Base-by-base conservation (phyloP, 1,284 basidiomycete species). In the Heliocybe sulcata region DNA sequence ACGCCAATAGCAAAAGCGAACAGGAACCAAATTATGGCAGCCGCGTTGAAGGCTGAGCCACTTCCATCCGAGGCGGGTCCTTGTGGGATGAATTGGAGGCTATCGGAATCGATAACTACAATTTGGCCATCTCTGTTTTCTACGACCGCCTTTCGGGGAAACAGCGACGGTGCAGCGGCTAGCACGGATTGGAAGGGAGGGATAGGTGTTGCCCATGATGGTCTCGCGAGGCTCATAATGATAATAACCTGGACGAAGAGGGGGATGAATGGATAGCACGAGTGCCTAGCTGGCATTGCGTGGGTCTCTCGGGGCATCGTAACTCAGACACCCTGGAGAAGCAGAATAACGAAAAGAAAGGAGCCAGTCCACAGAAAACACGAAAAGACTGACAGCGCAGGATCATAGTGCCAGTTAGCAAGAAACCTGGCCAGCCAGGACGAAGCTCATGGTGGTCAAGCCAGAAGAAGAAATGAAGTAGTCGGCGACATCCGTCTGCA, bases 21-120 rank as follows among this genome's bases (percentile, higher is more conserved):
- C 11, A 63, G 67, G 9, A 85, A 73, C 85, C 84, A 87, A 16
- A 85, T 61, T 19, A 82, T 55, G 1, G 82, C 80, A 23, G 79
- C 65, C 1, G 69, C 57, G 51, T 75, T 69, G 59, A 79, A 79
- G 27, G 70, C 76, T 1, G 63, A 60, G 8, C 84, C 85, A 47
- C 76, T 71, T 6, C 83, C 84, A 62, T 87, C 85, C 2, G 80
- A 73, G 1, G 79, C 83, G 4, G 70, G 54, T 0, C 77, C 79
- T 65, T 87, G 85, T 2, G 75, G 65, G 16, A 85, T 72, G 25
- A 65, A 53, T 47, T 71, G 60, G 16, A 69, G 65, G 0, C 79
- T 79, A 25, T 42, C 23, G 2, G 79, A 67, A 58, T 82, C 72
- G 57, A 79, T 68, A 19, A 83, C 74, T 52, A 67, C 53, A 1